Percentiles rank a stretch among this genome's conserved stretches.
These are phyloP conservation scores for Aspergillus homomorphus DNA, from an alignment of 495 filamentous ascomycete genomes.

Conservation along the genomic window DNA sequence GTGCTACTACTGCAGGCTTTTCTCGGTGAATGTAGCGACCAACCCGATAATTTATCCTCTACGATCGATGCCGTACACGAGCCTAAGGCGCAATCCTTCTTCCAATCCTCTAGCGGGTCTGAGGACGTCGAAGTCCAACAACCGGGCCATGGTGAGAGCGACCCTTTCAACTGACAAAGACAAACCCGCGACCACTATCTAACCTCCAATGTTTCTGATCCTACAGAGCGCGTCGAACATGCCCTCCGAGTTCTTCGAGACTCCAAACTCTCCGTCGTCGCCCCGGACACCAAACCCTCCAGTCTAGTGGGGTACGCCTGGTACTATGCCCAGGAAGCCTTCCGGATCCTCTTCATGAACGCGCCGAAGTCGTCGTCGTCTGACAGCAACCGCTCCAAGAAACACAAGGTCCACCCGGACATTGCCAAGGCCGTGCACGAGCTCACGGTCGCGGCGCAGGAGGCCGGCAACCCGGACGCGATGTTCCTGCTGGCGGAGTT, in stretches of 20 bases:
- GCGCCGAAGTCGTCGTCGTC: slow-evolving; percentile 25
- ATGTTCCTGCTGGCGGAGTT: slow-evolving; percentile 89
- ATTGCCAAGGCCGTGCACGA: slow-evolving; percentile 61
- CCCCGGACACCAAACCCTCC: slow-evolving; percentile 34
- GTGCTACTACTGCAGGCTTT: slow-evolving; percentile 40
- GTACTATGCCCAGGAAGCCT: slow-evolving; percentile 47
- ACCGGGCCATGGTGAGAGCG: slow-evolving; percentile 35
- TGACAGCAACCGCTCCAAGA: slow-evolving; percentile 13
- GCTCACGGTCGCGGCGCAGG: slow-evolving; percentile 68
- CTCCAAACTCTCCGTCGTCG: slow-evolving; percentile 25
- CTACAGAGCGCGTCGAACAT: slow-evolving; percentile 35
- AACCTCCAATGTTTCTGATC: slow-evolving; percentile 2
- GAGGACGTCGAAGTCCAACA: slow-evolving; percentile 19
- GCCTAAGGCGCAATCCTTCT: slow-evolving; percentile 14
- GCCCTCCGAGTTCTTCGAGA: slow-evolving; percentile 36
- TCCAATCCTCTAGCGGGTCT: slow-evolving; percentile 16
- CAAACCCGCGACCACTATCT: too few species aligned
- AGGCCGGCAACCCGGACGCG: slow-evolving; percentile 75
- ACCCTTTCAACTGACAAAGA: too few species aligned
- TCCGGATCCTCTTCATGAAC: slow-evolving; percentile 52
- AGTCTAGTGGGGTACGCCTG: slow-evolving; percentile 46
- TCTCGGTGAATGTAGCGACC: slow-evolving; percentile 28
- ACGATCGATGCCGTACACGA: slow-evolving; percentile 21
- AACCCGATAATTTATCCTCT: slow-evolving; percentile 17
- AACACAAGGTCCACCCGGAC: slow-evolving; percentile 29